Evolutionary conservation across 2,329 filamentous ascomycete species (phyloP).

Genomic region (Tolypocladium nubicola): DNA sequence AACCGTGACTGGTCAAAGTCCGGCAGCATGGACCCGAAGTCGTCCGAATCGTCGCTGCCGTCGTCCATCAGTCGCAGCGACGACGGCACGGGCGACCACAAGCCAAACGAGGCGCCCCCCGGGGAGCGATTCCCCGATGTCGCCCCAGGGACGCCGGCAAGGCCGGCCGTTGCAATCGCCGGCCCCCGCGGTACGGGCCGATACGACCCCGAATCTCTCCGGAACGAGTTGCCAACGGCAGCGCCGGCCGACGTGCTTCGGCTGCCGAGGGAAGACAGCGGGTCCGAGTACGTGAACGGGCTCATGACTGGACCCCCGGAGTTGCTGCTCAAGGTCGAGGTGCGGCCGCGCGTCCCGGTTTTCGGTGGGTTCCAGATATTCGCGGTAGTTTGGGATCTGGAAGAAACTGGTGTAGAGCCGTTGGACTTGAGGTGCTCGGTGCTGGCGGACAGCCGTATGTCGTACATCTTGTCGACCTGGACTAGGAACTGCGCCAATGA

Average conservation of each 20-base stretch:
- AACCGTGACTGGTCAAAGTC: slow-evolving; percentile 37
- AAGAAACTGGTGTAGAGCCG: slow-evolving; percentile 22
- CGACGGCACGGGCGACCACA: slow-evolving; percentile 25
- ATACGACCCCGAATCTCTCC: slow-evolving; percentile 18
- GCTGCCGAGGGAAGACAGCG: slow-evolving; percentile 27
- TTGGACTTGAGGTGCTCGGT: slow-evolving; percentile 57
- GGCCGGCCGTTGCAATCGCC: slow-evolving; percentile 3
- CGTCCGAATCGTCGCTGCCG: slow-evolving; percentile 35
- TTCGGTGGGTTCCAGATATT: slow-evolving; percentile 15
- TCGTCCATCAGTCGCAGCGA: slow-evolving; percentile 33
- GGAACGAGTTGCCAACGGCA: slow-evolving; percentile 14
- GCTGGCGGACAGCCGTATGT: slow-evolving; percentile 64
- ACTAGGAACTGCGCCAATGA: slow-evolving; percentile 20
- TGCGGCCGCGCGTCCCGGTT: slow-evolving; percentile 22
- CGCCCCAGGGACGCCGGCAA: slow-evolving; percentile 6
- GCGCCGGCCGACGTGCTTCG: slow-evolving; percentile 36
- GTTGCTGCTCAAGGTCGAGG: slow-evolving; percentile 14
- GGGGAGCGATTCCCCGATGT: slow-evolving; percentile 12
- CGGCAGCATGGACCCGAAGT: slow-evolving; percentile 39
- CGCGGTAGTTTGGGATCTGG: slow-evolving; percentile 21
- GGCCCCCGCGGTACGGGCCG: slow-evolving; percentile 11
- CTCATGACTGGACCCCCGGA: slow-evolving; percentile 15
- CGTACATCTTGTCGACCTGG: slow-evolving; percentile 52
- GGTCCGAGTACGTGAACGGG: slow-evolving; percentile 29
- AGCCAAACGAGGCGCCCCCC: slow-evolving; percentile 12